A percentile compares a stretch with the other conserved stretches of the same genome.
These are phyloP conservation scores for Cytospora piceicola DNA, from an alignment of 2,329 filamentous ascomycete species.

Conservation along the genomic window DNA sequence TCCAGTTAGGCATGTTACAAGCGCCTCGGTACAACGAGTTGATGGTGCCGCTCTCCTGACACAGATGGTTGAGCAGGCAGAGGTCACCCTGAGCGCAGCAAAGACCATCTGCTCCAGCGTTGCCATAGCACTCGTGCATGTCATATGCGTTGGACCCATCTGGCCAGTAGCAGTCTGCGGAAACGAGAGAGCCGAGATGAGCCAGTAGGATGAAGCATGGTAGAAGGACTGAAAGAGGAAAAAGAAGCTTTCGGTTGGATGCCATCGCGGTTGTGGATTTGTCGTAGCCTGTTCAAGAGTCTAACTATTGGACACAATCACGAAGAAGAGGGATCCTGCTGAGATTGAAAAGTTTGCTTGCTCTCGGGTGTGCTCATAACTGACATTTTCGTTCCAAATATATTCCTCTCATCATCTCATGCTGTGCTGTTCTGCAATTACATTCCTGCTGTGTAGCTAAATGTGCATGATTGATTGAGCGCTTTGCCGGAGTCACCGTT, in stretches of 20 bases:
- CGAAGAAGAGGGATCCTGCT: neutral
- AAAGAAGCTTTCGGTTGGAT: neutral
- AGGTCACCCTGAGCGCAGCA: slow-evolving; percentile 16
- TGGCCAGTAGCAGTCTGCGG: slow-evolving; percentile 19
- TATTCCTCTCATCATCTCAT: neutral
- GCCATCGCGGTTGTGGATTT: neutral
- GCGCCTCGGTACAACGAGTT: slow-evolving; percentile 7
- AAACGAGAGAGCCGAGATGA: neutral
- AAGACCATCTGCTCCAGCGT: slow-evolving; percentile 4
- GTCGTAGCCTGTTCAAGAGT: too few relatives aligned
- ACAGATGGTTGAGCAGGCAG: slow-evolving; percentile 22
- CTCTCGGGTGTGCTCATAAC: neutral
- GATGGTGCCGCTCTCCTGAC: neutral
- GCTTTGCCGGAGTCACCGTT: slow-evolving; percentile 1
- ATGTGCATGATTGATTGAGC: neutral
- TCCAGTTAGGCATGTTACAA: slow-evolving; percentile 20
- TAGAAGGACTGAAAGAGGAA: neutral
- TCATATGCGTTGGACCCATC: slow-evolving; percentile 15
- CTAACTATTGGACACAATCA: neutral
- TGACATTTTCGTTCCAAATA: neutral
- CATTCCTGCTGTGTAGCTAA: neutral
- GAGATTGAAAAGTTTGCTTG: neutral
- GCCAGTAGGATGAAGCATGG: neutral
- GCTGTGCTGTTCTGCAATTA: neutral
- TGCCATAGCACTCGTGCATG: slow-evolving; percentile 22